Base-by-base conservation (phyloP, 2,329 filamentous ascomycete genomes). In the Fusarium abutilonis region DNA sequence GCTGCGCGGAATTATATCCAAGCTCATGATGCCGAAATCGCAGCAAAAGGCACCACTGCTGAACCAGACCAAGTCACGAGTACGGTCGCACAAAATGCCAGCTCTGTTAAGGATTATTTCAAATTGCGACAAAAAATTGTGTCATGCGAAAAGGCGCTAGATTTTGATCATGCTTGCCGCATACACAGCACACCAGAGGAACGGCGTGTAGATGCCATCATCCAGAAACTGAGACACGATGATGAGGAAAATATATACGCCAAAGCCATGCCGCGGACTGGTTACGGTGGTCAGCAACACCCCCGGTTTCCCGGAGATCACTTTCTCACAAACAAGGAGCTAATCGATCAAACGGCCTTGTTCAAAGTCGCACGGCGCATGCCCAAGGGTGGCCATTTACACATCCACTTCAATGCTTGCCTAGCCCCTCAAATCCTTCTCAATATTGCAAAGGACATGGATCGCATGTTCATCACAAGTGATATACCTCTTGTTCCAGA, bases 391-490 rank as follows among this genome's bases (percentile, higher is more conserved):
- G 83, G 83, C 1, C 87, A 92, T 70, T 78, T 92, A 21, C 90
- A 93, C 73, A 83, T 92, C 21, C 90, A 93, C 73, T 92, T 91
- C 79, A 93, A 92, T 72, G 83, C 89, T n/a, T 90, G 89, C 58
- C 77, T 92, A 5, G 77, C 80, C 13, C 88, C 89, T 9, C 73
- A 78, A 2, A 80, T 86, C 6, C 77, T 92, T 17, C 78, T 92
- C 11, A 74, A 78, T 21, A 78, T 79, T 64, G 84, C 78, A 63
- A 83, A 79, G 78, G 78, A 60, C 6, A 85, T 88, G 79, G 70
- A 82, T 1, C 83, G 83, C 63, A 91, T 93, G 87, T 91, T 86
- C 70, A 87, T 92, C 66, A 86, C 83, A 54, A 90, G 87, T 75
- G 63, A 74, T 39, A 67, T 78, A 29, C 81, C 82, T 4, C 76